Percentiles rank a stretch among this genome's conserved stretches.
These are phyloP conservation scores for Cnidoscolus chayamansa DNA, from an alignment of 441 rosid genomes.

Conservation along the genomic window DNA sequence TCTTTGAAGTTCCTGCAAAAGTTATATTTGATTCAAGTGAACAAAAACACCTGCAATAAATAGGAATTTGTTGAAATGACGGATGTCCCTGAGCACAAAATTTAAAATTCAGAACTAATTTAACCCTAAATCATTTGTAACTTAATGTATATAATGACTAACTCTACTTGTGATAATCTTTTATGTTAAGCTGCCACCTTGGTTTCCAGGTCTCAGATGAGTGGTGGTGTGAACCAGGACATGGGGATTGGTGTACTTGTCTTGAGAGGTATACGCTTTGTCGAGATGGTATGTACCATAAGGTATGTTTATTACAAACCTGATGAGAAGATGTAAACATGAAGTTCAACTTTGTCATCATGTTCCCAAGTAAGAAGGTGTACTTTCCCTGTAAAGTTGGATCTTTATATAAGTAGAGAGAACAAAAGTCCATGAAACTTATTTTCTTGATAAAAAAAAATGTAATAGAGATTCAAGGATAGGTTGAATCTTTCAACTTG, in stretches of 20 bases:
- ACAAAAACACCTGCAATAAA: neutral
- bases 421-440: neutral
- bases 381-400: neutral
- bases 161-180: neutral
- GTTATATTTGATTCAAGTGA: neutral
- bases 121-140: neutral
- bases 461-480: neutral
- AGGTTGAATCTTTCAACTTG: conserved; percentile 6
- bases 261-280: conserved; percentile 67
- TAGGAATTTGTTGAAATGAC: neutral
- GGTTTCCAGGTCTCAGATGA: conserved; percentile 64
- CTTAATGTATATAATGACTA: neutral
- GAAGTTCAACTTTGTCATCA: neutral
- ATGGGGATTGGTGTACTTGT: conserved; percentile 77
- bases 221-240: conserved; percentile 89
- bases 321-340: neutral
- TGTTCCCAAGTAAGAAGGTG: neutral
- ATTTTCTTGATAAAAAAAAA: neutral
- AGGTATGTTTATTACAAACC: conserved; percentile 38
- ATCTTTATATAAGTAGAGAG: neutral
- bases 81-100: neutral
- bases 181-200: conserved; percentile 14
- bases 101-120: neutral
- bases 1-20: neutral
- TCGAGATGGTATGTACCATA: conserved; percentile 75